Base-by-base conservation (phyloP, 2,329 filamentous ascomycete genomes). In the Talaromyces albobiverticillius region DNA sequence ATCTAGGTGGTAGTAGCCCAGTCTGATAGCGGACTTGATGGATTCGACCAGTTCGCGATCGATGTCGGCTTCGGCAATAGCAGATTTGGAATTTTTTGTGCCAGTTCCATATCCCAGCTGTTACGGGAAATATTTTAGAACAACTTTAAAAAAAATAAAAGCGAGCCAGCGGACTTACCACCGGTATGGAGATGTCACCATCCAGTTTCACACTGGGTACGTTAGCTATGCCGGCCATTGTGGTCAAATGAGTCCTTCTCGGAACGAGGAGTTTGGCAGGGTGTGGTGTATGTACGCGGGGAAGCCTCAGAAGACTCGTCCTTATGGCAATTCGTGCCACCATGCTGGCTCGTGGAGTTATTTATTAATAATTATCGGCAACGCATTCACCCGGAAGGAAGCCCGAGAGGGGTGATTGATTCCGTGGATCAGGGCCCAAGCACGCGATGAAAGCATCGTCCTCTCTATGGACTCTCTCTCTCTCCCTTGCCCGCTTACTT, bases 31-130 rank as follows among this genome's bases (percentile, higher is more conserved):
- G 5, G 67, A 75, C 65, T 85, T 85, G 42, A 80, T 74, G 1
- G 73, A 70, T 49, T 85, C 81, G 13, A 85, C 75, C 47, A 79
- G 73, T 7, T 72, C 71, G 42, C 79, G 76, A 60, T 87, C 81
- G 51, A 82, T 72, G 43, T 71, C 74, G 8, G 76, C 74, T 2
- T 73, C 71, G 1, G 59, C 68, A n/a, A n/a, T n/a, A n/a, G n/a
- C n/a, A n/a, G n/a, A n/a, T 67, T 87, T 87, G 66, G 75, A 85
- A 83, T 82, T 87, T 1, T 82, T 81, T 1, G 84, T 87, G 26
- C 84, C 84, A 0, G 80, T 81, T 23, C 84, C 83, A 68, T 82
- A 87, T 20, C 75, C 83, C 16, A 87, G 68, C 81, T 83, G 10
- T 6, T 29, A 10, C 26, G 26, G 22, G 14, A 16, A 10, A 8